A percentile compares a stretch with the other conserved stretches of the same genome.
phyloP scores from a whole-genome alignment of 768 basidiomycete species.

The Coprinopsis cinerea region DNA sequence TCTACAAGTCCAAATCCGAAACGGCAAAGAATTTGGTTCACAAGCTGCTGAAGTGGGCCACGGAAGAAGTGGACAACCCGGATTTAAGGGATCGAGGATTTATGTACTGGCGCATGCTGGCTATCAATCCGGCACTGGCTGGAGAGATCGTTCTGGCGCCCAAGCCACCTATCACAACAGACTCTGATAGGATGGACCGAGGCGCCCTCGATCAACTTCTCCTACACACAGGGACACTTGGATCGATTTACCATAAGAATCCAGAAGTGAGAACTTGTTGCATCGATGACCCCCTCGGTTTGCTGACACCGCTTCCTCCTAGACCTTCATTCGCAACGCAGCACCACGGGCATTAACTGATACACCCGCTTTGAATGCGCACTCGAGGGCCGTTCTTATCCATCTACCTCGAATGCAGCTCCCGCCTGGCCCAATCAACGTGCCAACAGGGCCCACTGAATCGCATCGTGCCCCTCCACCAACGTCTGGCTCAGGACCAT shows the following conservation, averaged over 20 bases:
- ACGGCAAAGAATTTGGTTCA: slow-evolving; percentile 86
- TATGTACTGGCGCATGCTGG: slow-evolving; percentile 99
- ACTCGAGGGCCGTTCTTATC: slow-evolving; percentile 70
- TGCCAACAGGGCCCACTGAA: slow-evolving; percentile 60
- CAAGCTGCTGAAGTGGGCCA: slow-evolving; percentile 94
- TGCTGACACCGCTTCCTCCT: slow-evolving; percentile 4
- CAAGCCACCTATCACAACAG: slow-evolving; percentile 96
- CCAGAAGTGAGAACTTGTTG: slow-evolving; percentile 59
- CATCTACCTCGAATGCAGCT: slow-evolving; percentile 50
- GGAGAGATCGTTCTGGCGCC: slow-evolving; percentile 87
- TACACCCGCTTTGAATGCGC: slow-evolving; percentile 82
- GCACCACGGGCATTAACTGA: slow-evolving; percentile 77
- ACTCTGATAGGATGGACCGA: slow-evolving; percentile 96
- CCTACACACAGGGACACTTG: slow-evolving; percentile 87
- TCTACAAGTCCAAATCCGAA: slow-evolving; percentile 80
- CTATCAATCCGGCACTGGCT: slow-evolving; percentile 85
- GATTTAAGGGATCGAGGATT: slow-evolving; percentile 96
- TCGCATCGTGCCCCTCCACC: slow-evolving; percentile 27
- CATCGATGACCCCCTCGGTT: not conserved
- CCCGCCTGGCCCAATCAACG: slow-evolving; percentile 37
- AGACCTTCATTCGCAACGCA: slow-evolving; percentile 94
- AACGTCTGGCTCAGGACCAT: slow-evolving; percentile 10
- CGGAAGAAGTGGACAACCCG: slow-evolving; percentile 97
- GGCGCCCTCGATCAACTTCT: slow-evolving; percentile 92
- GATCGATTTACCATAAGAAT: slow-evolving; percentile 97